Evolutionary conservation across 495 filamentous ascomycete genomes (phyloP).

Genomic region (Hyaloscypha variabilis): DNA sequence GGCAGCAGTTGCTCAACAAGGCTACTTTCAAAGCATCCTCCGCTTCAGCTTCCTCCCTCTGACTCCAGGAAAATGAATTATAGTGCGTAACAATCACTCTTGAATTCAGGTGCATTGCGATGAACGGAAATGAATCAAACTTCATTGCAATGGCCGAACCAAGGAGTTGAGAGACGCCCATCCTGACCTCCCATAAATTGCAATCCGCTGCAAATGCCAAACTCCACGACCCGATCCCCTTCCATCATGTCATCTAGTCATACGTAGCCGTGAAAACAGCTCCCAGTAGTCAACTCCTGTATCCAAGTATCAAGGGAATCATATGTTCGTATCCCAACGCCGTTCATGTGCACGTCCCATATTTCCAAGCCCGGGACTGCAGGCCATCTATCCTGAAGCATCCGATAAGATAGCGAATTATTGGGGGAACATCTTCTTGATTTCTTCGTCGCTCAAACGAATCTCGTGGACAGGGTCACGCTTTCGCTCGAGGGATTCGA

Average conservation of each 20-base stretch:
- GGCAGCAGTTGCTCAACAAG: neutral
- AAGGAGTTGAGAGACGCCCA: conserved; percentile 14
- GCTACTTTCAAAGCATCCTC: neutral
- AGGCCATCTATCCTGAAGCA: conserved; percentile 19
- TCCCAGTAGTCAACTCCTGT: conserved; percentile 27
- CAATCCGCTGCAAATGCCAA: conserved; percentile 11
- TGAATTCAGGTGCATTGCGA: conserved; percentile 2
- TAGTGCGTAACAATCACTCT: neutral
- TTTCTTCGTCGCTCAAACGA: conserved; percentile 63
- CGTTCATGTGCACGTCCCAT: conserved; percentile 22
- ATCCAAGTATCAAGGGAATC: conserved; percentile 30
- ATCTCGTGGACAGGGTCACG: conserved; percentile 72
- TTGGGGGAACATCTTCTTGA: conserved; percentile 57
- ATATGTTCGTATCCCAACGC: conserved; percentile 31
- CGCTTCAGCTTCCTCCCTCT: too few species aligned
- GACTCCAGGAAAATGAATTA: neutral
- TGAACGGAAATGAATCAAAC: conserved; percentile 24
- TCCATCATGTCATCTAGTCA: conserved; percentile 25
- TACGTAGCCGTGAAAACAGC: conserved; percentile 13
- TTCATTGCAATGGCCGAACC: conserved; percentile 18
- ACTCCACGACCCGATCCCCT: conserved; percentile 21
- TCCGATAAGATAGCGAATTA: conserved; percentile 32
- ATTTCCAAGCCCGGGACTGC: conserved; percentile 14
- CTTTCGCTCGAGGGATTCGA: conserved; percentile 62
- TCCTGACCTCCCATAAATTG: conserved; percentile 6